A percentile compares a stretch with the other conserved stretches of the same genome.
Conservation (phyloP, 179 eudicot species). For the Carnegiea gigantea region DNA sequence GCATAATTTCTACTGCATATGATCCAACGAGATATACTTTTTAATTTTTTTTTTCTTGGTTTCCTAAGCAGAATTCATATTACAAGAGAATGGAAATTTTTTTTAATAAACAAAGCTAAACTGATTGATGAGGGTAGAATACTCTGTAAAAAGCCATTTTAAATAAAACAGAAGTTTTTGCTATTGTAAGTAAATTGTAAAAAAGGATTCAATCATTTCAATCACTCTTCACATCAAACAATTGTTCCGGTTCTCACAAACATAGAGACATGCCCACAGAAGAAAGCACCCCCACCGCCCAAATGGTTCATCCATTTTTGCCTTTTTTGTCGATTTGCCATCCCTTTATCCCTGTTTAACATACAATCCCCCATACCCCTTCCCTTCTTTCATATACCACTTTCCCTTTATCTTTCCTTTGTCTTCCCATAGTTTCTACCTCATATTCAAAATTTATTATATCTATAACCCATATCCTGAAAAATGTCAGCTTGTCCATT, state of each 20-base stretch:
- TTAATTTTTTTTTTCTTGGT: too few species aligned
- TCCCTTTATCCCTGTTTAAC: not conserved
- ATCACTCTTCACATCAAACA: not conserved
- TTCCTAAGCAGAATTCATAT: too few species aligned
- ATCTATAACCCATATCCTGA: not conserved
- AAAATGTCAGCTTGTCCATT: not conserved
- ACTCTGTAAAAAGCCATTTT: too few species aligned
- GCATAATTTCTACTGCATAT: too few species aligned
- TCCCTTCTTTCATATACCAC: not conserved
- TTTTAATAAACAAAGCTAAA: too few species aligned
- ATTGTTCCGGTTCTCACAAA: not conserved
- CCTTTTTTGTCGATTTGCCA: not conserved
- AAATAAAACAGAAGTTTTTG: too few species aligned
- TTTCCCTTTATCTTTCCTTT: not conserved
- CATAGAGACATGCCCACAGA: not conserved
- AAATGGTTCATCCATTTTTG: not conserved
- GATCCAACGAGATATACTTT: too few species aligned
- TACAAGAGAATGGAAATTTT: too few species aligned
- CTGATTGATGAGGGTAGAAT: too few species aligned
- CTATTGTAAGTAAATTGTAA: not conserved
- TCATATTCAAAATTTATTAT: not conserved
- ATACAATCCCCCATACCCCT: not conserved
- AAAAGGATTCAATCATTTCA: not conserved
- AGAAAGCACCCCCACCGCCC: not conserved
- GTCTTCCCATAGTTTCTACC: not conserved